phyloP scores from a whole-genome alignment of 2,329 filamentous ascomycete species.

The Zasmidium angulare region DNA sequence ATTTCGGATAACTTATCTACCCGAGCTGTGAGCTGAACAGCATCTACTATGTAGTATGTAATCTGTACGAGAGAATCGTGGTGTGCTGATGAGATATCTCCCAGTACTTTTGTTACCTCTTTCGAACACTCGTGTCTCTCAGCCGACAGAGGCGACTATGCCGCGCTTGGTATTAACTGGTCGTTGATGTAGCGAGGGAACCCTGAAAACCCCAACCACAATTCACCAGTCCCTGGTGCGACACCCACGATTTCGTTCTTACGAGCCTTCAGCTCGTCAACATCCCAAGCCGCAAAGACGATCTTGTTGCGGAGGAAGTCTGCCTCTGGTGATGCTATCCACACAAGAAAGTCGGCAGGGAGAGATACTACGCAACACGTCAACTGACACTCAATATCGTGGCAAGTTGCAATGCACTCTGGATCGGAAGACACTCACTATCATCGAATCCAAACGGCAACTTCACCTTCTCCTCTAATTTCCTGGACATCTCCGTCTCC shows the following conservation, averaged over 20 bases:
- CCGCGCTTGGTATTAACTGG: too few relatives aligned
- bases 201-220: neutral
- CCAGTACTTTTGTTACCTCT: too few relatives aligned
- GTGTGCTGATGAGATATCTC: neutral
- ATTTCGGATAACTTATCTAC: too few relatives aligned
- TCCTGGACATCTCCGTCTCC: neutral
- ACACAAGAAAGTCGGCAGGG: conserved; percentile 34
- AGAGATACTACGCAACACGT: conserved; percentile 5
- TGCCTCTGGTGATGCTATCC: conserved; percentile 41
- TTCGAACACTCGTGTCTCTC: too few relatives aligned
- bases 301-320: conserved; percentile 39
- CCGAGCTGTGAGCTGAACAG: neutral
- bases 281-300: conserved; percentile 20
- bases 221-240: neutral
- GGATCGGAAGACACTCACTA: neutral
- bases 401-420: neutral
- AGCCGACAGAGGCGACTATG: too few relatives aligned
- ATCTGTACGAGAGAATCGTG: neutral
- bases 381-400: neutral
- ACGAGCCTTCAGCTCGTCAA: conserved; percentile 26
- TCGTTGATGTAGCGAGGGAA: neutral
- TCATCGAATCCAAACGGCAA: neutral
- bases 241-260: conserved; percentile 13
- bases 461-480: neutral
- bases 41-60: neutral